These are phyloP conservation scores for Rhizophora mangle DNA, from an alignment of 345 rosid species.

Conservation along the genomic window DNA sequence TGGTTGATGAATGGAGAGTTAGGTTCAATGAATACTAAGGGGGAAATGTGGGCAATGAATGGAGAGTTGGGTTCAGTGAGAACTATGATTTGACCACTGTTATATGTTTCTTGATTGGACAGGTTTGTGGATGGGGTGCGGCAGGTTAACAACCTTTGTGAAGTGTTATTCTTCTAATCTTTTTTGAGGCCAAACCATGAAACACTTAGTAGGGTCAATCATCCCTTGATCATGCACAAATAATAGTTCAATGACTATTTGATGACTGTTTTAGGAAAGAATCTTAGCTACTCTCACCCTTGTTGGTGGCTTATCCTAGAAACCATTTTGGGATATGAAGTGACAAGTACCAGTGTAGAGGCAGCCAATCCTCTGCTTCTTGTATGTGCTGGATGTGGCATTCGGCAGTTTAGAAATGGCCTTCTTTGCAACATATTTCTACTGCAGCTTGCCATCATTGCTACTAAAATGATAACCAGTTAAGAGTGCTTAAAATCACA, in stretches of 20 bases:
- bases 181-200: neutral
- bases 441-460: neutral
- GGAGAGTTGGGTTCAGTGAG: conserved; percentile 28
- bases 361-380: neutral
- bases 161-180: neutral
- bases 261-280: neutral
- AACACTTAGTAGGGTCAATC: neutral
- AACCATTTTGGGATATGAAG: neutral
- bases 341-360: neutral
- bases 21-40: no score
- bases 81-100: conserved; percentile 24
- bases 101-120: conserved; percentile 8
- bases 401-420: neutral
- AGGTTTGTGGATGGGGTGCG: conserved; percentile 13
- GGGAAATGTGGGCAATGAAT: conserved; percentile 15
- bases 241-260: neutral
- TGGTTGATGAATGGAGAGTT: no score
- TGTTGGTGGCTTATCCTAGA: neutral
- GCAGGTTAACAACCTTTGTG: neutral
- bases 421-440: neutral
- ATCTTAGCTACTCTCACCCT: neutral
- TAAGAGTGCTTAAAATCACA: neutral
- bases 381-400: neutral
- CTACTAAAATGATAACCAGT: neutral
- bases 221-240: neutral